These are phyloP conservation scores for Biscogniauxia marginata DNA, from an alignment of 2,329 filamentous ascomycete species.

Conservation along the genomic window DNA sequence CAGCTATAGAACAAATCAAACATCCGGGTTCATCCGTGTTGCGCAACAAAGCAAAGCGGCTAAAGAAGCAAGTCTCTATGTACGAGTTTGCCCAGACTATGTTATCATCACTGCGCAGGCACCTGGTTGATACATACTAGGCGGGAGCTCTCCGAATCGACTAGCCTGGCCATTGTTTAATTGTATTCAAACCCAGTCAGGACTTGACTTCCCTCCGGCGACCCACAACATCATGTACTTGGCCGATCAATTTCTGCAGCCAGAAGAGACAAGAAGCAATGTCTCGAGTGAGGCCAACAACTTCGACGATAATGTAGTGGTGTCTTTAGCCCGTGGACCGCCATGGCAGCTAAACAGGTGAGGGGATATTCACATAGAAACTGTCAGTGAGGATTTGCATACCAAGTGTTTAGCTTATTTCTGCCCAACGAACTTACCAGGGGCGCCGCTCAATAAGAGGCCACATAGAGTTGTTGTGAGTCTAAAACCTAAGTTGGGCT, in stretches of 20 bases:
- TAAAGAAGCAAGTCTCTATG: background rate
- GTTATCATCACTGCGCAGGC: conserved; percentile 3
- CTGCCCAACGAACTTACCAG: conserved; percentile 17
- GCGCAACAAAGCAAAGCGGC: background rate
- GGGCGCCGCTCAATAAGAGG: conserved; percentile 3
- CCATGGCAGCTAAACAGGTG: background rate
- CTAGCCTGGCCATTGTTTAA: conserved; percentile 1
- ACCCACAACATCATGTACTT: conserved; percentile 5
- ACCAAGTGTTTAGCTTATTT: conserved; percentile 7
- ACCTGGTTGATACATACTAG: background rate
- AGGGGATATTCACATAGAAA: background rate
- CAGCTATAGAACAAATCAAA: background rate
- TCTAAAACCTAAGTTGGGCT: conserved; percentile 17
- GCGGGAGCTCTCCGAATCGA: conserved; percentile 3
- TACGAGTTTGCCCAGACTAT: background rate
- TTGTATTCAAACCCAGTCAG: conserved; percentile 4
- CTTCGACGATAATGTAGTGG: background rate
- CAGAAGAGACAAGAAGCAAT: background rate
- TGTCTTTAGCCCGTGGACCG: conserved; percentile 3
- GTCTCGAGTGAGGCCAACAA: background rate
- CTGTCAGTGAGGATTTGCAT: background rate
- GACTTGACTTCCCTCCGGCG: background rate
- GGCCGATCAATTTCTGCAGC: conserved; percentile 4
- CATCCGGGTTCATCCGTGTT: background rate
- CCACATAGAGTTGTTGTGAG: conserved; percentile 2